phyloP scores from a whole-genome alignment of 257 asterid genomes.

The Scutellaria galericulata region DNA sequence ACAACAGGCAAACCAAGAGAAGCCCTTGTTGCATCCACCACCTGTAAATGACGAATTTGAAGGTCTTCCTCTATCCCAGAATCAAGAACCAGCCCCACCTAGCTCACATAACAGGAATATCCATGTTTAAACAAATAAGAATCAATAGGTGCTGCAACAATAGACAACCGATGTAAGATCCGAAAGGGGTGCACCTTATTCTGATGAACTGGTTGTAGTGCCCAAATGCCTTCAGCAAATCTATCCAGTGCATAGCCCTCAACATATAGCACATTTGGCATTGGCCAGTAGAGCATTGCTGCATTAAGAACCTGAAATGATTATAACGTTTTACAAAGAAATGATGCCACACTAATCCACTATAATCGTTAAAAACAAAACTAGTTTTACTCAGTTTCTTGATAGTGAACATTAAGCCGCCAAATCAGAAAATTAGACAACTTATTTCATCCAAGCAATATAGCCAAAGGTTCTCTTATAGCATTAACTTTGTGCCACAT shows the following conservation, averaged over 20 bases:
- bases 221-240: constrained; percentile 94
- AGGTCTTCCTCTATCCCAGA: constrained; percentile 90
- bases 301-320: constrained; percentile 95
- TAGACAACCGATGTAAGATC: constrained; percentile 16
- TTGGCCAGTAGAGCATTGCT: constrained; percentile 97
- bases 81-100: constrained; percentile 93
- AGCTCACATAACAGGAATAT: constrained; percentile 33
- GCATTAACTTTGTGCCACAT: not conserved
- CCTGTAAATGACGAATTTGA: constrained; percentile 83
- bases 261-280: constrained; percentile 81
- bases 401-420: not conserved
- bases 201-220: constrained; percentile 82
- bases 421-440: not conserved
- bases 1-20: constrained; percentile 88
- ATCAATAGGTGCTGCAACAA: constrained; percentile 11
- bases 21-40: constrained; percentile 91
- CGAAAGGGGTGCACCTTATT: constrained; percentile 62
- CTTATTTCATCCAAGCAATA: not conserved
- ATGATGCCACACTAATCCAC: constrained; percentile 8
- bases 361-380: not conserved
- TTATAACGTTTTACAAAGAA: constrained; percentile 41
- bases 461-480: not conserved
- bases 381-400: not conserved
- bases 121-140: constrained; percentile 22
- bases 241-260: constrained; percentile 95